phyloP scores from a whole-genome alignment of 2,329 filamentous ascomycete species.

The Fusarium agapanthi region DNA sequence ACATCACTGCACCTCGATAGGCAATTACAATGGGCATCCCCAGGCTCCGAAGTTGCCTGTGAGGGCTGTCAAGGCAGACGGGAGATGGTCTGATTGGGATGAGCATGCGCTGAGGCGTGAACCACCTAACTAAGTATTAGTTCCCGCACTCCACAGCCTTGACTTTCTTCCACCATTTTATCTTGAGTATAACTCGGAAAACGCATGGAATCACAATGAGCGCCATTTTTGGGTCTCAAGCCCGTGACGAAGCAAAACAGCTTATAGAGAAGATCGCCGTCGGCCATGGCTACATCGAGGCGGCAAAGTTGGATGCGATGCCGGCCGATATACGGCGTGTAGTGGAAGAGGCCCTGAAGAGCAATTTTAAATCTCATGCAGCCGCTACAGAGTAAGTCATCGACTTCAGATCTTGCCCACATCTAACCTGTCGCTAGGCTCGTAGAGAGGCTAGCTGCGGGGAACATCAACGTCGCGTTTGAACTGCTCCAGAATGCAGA shows the following conservation, averaged over 20 bases:
- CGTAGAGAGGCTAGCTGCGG: neutral
- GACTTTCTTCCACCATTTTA: neutral
- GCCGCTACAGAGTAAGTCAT: neutral
- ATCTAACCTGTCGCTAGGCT: neutral
- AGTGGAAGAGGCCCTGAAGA: neutral
- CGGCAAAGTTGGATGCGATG: neutral
- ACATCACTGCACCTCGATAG: neutral
- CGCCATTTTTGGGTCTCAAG: neutral
- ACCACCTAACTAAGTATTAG: neutral
- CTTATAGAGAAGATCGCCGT: neutral
- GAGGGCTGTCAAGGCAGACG: neutral
- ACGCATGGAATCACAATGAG: neutral
- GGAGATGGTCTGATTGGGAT: neutral
- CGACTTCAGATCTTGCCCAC: rapidly evolving
- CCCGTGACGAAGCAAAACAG: neutral
- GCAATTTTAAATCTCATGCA: neutral
- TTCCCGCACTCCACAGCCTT: neutral
- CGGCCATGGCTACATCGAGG: neutral
- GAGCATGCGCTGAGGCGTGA: neutral
- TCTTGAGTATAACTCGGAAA: neutral
- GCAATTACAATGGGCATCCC: no score
- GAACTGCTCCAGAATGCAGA: neutral
- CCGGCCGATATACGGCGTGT: neutral
- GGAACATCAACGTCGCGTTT: neutral
- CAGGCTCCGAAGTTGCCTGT: no score